Percentiles rank a stretch among this genome's conserved stretches.
Evolutionary conservation across 192 early-diverging fungal genomes (phyloP).

Genomic region (Backusella westeae): DNA sequence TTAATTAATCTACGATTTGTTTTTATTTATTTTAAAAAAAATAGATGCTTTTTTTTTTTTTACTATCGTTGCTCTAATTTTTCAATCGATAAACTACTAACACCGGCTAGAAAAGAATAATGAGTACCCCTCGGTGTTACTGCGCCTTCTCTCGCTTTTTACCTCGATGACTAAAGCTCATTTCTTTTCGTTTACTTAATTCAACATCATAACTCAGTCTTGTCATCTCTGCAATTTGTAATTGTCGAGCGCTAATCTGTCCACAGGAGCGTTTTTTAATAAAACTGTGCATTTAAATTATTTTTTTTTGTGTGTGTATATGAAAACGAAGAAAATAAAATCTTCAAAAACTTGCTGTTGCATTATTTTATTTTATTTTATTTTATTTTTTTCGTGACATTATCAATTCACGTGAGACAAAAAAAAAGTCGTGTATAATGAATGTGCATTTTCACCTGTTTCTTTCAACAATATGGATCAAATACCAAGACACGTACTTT

Average conservation of each 20-base stretch:
- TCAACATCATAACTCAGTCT: slow-evolving; percentile 22
- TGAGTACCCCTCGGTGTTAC: neutral
- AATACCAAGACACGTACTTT: no score
- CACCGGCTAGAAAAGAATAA: slow-evolving; percentile 22
- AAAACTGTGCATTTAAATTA: slow-evolving; percentile 12
- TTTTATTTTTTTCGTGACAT: no score
- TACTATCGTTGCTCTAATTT: slow-evolving; percentile 56
- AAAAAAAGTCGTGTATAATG: no score
- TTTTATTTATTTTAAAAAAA: neutral
- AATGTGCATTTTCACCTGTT: no score
- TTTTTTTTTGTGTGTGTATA: no score
- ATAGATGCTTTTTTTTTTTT: neutral
- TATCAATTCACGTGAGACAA: no score
- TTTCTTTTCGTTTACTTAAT: slow-evolving; percentile 27
- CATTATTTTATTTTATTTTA: no score
- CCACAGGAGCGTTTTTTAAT: slow-evolving; percentile 18
- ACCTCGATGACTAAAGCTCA: slow-evolving; percentile 22
- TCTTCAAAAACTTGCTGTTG: no score
- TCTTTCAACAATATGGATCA: no score
- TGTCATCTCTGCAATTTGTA: slow-evolving; percentile 31
- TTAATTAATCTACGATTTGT: neutral
- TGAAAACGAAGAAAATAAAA: no score
- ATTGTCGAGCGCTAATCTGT: neutral
- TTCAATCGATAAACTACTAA: slow-evolving; percentile 54
- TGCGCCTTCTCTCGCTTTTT: neutral